These are phyloP conservation scores for Termitomyces sp. DNA, from an alignment of 1,284 basidiomycete species.

Conservation along the genomic window DNA sequence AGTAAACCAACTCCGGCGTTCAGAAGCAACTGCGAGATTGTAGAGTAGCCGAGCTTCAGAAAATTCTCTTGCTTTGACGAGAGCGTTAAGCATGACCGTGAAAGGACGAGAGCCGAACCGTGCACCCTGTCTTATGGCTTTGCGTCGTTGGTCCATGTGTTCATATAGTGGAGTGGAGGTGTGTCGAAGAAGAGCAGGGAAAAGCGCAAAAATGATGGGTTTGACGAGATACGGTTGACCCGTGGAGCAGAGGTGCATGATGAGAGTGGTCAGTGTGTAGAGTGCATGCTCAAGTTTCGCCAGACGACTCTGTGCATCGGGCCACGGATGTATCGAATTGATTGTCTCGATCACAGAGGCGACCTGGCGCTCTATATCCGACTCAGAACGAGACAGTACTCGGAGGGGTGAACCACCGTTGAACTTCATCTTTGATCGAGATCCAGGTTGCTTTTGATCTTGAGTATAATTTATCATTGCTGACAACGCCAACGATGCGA, in stretches of 20 bases:
- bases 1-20: slow-evolving; percentile 44
- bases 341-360: slow-evolving; percentile 2
- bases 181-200: slow-evolving; percentile 47
- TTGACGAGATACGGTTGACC: slow-evolving; percentile 43
- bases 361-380: background rate
- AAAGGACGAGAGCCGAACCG: slow-evolving; percentile 56
- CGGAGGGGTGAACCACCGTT: background rate
- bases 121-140: slow-evolving; percentile 37
- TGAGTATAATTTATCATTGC: slow-evolving; percentile 8
- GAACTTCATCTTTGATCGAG: background rate
- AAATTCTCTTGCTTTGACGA: slow-evolving; percentile 51
- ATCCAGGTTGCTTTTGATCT: background rate
- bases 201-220: slow-evolving; percentile 41
- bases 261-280: slow-evolving; percentile 47
- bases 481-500: slow-evolving; percentile 33
- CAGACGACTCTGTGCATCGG: background rate
- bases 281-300: slow-evolving; percentile 27
- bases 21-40: slow-evolving; percentile 51
- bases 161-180: background rate
- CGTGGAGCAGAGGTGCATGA: slow-evolving; percentile 47
- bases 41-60: slow-evolving; percentile 63
- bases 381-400: background rate
- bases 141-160: slow-evolving; percentile 13
- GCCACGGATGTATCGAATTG: slow-evolving; percentile 1
- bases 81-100: slow-evolving; percentile 52